A percentile compares a stretch with the other conserved stretches of the same genome.
Evolutionary conservation across 176 grass and related monocot genomes (phyloP).

Genomic region (Areca catechu): DNA sequence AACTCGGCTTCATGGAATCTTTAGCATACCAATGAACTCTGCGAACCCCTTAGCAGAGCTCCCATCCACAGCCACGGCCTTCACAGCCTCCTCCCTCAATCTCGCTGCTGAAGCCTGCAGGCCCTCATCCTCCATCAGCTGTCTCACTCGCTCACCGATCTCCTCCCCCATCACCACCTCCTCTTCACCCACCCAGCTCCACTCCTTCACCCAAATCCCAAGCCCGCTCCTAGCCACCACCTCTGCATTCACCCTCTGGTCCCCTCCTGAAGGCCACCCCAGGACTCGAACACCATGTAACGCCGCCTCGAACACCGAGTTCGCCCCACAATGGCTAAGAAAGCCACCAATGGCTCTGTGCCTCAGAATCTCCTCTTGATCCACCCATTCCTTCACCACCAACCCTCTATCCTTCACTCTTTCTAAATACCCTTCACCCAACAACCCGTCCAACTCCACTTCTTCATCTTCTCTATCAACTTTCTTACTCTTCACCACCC

Average conservation of each 20-base stretch:
- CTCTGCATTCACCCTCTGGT: constrained; percentile 43
- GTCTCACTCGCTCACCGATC: constrained; percentile 31
- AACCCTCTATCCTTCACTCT: constrained; percentile 34
- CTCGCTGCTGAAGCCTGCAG: constrained; percentile 1
- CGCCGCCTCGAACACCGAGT: constrained; percentile 42
- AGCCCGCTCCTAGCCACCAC: constrained; percentile 21
- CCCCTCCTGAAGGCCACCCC: constrained; percentile 38
- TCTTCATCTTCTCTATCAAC: constrained; percentile 35
- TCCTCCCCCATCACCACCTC: constrained; percentile 26
- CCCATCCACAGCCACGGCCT: constrained; percentile 17
- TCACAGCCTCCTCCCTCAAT: constrained; percentile 12
- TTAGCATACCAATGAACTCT: constrained; percentile 16
- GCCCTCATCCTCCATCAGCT: constrained; percentile 32
- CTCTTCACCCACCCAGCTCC: constrained; percentile 47
- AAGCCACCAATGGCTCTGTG: constrained; percentile 50
- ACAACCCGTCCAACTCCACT: constrained; percentile 18
- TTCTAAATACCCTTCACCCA: constrained; percentile 27
- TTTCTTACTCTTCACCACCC: constrained; percentile 43
- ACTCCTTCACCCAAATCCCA: constrained; percentile 34
- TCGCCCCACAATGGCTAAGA: constrained; percentile 62
- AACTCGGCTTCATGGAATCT: too few relatives aligned
- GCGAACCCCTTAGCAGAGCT: constrained; percentile 24
- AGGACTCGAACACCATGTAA: constrained; percentile 39
- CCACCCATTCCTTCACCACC: constrained; percentile 51
- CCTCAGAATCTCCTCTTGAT: constrained; percentile 45